Base-by-base conservation (phyloP, 2,329 filamentous ascomycete species). In the Zymoseptoria passerinii region DNA sequence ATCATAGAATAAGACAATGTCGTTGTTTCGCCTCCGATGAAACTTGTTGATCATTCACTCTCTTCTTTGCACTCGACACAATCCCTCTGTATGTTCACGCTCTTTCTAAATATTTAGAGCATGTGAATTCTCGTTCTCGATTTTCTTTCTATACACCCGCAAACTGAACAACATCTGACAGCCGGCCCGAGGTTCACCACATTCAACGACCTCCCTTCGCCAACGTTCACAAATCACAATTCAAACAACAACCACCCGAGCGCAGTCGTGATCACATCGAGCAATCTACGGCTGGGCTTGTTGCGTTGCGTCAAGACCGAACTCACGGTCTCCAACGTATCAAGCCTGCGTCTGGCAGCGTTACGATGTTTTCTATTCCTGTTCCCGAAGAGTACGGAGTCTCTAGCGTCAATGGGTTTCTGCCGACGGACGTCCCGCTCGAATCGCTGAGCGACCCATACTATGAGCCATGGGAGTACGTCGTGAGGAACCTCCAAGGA, bases 381-480 rank as follows among this genome's bases (percentile, higher is more conserved):
- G 70, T 69, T 50, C 81, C 89, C 58, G 81, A 83, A 72, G 87
- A 95, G 74, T 95, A 95, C 76, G 89, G 88, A 75, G 83, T 91
- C 73, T 89, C 88, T 65, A 78, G 83, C 61, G 79, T 84, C 58
- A 84, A 90, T 76, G 94, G 94, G 69, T 99, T 99, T 77, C 83
- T 99, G 56, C 91, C 94, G 1, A 80, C 88, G 62, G 85, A 90
- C 63, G 77, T 88, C 40, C 94, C 94, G 49, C 79, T 97, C 63
- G 85, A 89, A 61, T 78, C 83, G 57, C 84, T 99, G 13, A 88
- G 91, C 8, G 89, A 96, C 70, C 83, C 88, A 2, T 97, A 96
- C 78, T 99, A 97, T 75, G 86, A 89, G 73, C 90, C 90, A 71
- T 99, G 94, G 94, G 94, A 99, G 76, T 83, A 87, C 51, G 82